These are phyloP conservation scores for Plantago major DNA, from an alignment of 257 asterid genomes.

Conservation along the genomic window DNA sequence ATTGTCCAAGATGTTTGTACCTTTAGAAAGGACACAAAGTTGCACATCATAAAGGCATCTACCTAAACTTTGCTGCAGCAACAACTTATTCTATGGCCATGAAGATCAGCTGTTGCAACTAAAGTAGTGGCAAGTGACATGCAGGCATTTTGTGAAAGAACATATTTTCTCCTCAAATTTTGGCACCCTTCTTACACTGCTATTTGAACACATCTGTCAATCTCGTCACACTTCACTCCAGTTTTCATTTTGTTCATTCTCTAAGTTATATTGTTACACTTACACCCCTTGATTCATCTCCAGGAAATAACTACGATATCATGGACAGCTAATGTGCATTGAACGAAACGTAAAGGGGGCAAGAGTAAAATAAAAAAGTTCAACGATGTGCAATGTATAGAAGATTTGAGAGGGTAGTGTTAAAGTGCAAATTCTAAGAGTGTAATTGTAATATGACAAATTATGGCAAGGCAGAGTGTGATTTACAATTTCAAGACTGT, in stretches of 20 bases:
- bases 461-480: too few species aligned
- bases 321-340: background rate
- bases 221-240: too few species aligned
- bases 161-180: too few species aligned
- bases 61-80: background rate
- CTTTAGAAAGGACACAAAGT: conserved; percentile 29
- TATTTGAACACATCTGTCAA: too few species aligned
- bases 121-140: background rate
- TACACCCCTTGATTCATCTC: background rate
- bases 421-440: background rate
- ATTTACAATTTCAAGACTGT: background rate
- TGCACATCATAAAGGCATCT: background rate
- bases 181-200: too few species aligned
- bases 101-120: background rate
- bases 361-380: background rate
- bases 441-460: too few species aligned
- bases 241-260: too few species aligned
- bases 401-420: background rate
- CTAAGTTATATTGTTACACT: too few species aligned
- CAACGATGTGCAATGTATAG: background rate
- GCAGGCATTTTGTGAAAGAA: conserved; percentile 1
- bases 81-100: background rate
- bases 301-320: background rate
- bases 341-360: background rate
- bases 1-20: conserved; percentile 95